Evolutionary conservation across 495 filamentous ascomycete species (phyloP).

Genomic region (Cairneyella variabilis): DNA sequence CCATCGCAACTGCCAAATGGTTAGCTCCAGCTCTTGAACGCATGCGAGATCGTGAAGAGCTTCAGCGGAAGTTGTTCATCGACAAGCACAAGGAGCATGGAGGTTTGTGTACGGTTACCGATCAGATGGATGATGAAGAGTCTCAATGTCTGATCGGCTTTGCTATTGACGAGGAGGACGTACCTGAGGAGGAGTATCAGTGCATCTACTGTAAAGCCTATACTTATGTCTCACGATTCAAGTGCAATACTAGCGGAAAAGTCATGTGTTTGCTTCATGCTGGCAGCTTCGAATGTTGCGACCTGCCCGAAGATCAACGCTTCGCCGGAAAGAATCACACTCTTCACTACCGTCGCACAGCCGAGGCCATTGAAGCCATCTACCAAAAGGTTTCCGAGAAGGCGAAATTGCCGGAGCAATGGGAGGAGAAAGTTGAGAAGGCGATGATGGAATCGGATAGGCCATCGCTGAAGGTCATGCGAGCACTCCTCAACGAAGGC

Average conservation of each 20-base stretch:
- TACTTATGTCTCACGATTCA: slow-evolving; percentile 85
- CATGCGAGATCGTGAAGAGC: slow-evolving; percentile 68
- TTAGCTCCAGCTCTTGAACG: slow-evolving; percentile 81
- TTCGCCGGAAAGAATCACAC: slow-evolving; percentile 60
- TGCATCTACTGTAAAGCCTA: slow-evolving; percentile 91
- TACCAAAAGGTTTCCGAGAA: slow-evolving; percentile 81
- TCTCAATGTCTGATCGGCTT: slow-evolving; percentile 27
- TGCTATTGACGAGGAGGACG: slow-evolving; percentile 51
- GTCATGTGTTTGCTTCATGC: slow-evolving; percentile 76
- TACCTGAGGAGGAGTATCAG: slow-evolving; percentile 84
- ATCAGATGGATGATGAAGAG: slow-evolving; percentile 22
- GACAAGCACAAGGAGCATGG: slow-evolving; percentile 50
- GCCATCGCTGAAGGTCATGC: slow-evolving; percentile 82
- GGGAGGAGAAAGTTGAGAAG: slow-evolving; percentile 87
- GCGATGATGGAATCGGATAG: slow-evolving; percentile 75
- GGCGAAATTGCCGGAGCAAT: slow-evolving; percentile 78
- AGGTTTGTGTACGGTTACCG: slow-evolving; percentile 35
- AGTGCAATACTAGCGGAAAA: slow-evolving; percentile 73
- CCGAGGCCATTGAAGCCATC: slow-evolving; percentile 60
- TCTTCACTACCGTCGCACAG: slow-evolving; percentile 69
- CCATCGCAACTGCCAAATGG: slow-evolving; percentile 93
- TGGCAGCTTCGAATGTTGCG: slow-evolving; percentile 76
- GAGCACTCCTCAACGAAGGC: slow-evolving; percentile 83
- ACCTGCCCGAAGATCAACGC: slow-evolving; percentile 53
- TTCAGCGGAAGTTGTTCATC: slow-evolving; percentile 63